phyloP scores from a whole-genome alignment of 2,329 filamentous ascomycete genomes.

The Rhynchosporium agropyri region DNA sequence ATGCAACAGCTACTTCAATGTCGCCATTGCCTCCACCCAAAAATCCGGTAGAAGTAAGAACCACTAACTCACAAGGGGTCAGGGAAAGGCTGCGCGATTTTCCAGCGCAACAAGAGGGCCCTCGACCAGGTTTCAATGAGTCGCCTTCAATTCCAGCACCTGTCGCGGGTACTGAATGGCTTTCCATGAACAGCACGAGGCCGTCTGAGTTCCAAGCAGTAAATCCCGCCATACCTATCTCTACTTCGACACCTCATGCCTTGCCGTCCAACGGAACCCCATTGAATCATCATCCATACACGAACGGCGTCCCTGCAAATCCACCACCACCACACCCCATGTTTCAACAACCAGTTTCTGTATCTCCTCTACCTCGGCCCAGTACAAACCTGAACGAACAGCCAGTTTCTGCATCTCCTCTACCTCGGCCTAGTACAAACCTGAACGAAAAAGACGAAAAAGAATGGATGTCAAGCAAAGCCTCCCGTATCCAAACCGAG shows the following conservation, averaged over 20 bases:
- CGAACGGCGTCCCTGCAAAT: background rate
- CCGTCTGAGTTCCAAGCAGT: background rate
- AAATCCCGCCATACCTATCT: background rate
- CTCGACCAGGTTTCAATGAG: background rate
- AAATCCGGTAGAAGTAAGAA: background rate
- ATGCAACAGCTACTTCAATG: constrained; percentile 6
- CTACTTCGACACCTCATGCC: background rate
- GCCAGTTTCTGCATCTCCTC: background rate
- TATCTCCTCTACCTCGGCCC: background rate
- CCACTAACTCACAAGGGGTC: background rate
- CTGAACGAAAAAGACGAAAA: constrained; percentile 1
- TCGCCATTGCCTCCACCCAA: background rate
- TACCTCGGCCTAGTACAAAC: background rate
- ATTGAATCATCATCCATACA: background rate
- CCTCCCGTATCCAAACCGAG: background rate
- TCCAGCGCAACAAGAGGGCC: background rate
- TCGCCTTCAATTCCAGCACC: constrained; percentile 6
- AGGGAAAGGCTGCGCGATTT: background rate
- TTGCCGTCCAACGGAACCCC: background rate
- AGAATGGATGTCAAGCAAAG: constrained; percentile 12
- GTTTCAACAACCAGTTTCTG: background rate
- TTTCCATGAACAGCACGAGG: constrained; percentile 3
- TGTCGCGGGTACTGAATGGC: constrained; percentile 3
- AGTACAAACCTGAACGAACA: background rate
- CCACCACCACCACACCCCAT: background rate